These are phyloP conservation scores for Plantago lanceolata DNA, from an alignment of 305 asterid genomes.

Conservation along the genomic window DNA sequence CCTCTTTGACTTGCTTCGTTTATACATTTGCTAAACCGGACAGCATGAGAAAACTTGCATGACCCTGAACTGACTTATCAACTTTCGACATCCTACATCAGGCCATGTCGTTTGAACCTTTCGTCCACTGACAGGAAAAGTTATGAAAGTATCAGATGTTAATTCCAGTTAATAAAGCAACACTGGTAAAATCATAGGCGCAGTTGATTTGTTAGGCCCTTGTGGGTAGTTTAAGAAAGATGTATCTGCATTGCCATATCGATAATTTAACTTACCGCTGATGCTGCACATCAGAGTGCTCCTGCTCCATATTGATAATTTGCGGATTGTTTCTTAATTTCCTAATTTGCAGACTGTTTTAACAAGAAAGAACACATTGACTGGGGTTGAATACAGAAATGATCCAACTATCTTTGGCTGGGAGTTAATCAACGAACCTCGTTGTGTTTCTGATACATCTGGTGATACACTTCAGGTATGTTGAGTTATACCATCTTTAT, in stretches of 20 bases:
- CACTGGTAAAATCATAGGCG: no score
- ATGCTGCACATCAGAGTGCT: no score
- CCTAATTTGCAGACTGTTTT: conserved; percentile 63
- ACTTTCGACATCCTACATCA: neutral
- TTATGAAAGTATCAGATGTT: neutral
- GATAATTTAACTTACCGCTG: no score
- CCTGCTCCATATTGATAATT: no score
- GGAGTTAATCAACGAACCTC: conserved; percentile 96
- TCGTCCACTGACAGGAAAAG: neutral
- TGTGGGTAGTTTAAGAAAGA: no score
- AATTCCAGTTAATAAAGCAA: neutral
- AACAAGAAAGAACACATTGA: conserved; percentile 81
- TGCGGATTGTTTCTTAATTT: neutral
- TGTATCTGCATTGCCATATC: no score
- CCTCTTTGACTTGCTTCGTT: neutral
- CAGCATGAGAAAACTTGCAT: no score
- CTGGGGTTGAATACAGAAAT: conserved; percentile 78
- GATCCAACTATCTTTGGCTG: conserved; percentile 94
- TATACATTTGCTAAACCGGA: neutral
- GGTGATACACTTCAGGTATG: conserved; percentile 95
- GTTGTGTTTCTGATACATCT: conserved; percentile 81
- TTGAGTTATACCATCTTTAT: no score
- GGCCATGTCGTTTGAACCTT: neutral
- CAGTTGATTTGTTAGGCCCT: no score
- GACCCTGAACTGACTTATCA: no score